Base-by-base conservation (phyloP, 148 eudicot genomes). In the Chenopodium album region DNA sequence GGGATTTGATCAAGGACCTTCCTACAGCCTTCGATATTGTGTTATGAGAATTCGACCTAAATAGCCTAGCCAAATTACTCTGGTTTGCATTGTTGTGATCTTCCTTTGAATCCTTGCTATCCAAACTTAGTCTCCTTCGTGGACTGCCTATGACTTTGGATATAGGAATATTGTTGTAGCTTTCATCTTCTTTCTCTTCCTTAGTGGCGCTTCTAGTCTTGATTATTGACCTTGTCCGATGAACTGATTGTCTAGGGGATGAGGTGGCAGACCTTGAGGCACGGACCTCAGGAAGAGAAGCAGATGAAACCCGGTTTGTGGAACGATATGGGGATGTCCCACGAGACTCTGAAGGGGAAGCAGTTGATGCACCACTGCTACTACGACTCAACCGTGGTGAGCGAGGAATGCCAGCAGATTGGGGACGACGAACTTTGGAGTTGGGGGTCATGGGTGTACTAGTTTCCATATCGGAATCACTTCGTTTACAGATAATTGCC, bases 331-430 rank as follows among this genome's bases (percentile, higher is more conserved):
- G 92, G 3, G 93, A 88, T 67, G 69, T 78, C 3, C 78, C 52
- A 1, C 41, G 71, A 28, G 37, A 44, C 9, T 77, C 84, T 0
- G 84, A 17, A 1, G 32, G 9, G 22, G 79, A 29, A 78, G 81
- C 19, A 31, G 78, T 67, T 47, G 85, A 73, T 62, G 83, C 54
- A 11, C 85, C 85, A 77, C 89, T 88, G 71, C 65, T 84, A 56
- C 84, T 84, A 4, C 89, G 82, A 4, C 77, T 73, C 10, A 87
- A 86, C 65, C 84, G 87, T 19, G 90, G 89, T 1, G 90, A 85
- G 20, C 87, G 89, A 7, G 87, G 83, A 26, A 76, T 79, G 22
- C 82, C 84, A 44, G 86, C 78, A 0, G 85, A 79, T 44, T 76
- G 79, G 12, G 76, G 77, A 4, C 83, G 87, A n/a, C 85, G 84